These are phyloP conservation scores for Cytauxzoon felis DNA, from an alignment of 169 alveolate species.

Conservation along the genomic window DNA sequence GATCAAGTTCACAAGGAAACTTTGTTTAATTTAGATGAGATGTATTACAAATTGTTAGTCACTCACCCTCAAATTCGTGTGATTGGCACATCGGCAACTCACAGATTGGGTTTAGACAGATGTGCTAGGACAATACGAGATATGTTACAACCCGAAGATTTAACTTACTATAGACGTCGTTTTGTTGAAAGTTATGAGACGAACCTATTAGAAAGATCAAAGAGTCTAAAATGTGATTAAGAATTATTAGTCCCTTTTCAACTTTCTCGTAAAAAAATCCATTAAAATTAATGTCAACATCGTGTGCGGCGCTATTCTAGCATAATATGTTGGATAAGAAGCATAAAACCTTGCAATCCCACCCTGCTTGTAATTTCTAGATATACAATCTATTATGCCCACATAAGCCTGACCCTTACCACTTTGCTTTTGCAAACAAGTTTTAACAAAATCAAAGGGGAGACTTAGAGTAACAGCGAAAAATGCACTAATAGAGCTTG, in stretches of 20 bases:
- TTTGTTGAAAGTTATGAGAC: constrained; percentile 37
- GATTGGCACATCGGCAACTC: constrained; percentile 76
- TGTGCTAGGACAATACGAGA: constrained; percentile 39
- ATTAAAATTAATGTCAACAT: constrained; percentile 85
- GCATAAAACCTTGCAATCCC: constrained; percentile 88
- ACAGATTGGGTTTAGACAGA: constrained; percentile 71
- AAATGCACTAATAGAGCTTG: constrained; percentile 89
- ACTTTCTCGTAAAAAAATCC: constrained; percentile 74
- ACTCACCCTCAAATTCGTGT: constrained; percentile 66
- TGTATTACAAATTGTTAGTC: constrained; percentile 63
- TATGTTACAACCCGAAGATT: constrained; percentile 24
- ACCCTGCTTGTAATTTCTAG: constrained; percentile 78
- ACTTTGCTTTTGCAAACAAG: constrained; percentile 82
- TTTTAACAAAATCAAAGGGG: constrained; percentile 93
- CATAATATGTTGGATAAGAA: constrained; percentile 90
- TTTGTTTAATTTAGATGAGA: constrained; percentile 69
- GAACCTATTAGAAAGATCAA: constrained; percentile 4
- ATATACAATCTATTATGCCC: constrained; percentile 83
- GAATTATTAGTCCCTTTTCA: constrained; percentile 22
- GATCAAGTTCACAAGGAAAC: constrained; percentile 75
- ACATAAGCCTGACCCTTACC: constrained; percentile 80
- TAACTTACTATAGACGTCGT: constrained; percentile 20
- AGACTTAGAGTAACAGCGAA: constrained; percentile 89
- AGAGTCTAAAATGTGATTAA: not conserved
- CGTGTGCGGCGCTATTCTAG: constrained; percentile 94